Percentiles rank a stretch among this genome's conserved stretches.
Evolutionary conservation across 331 rosid genomes (phyloP).

Genomic region (Quercus lobata): DNA sequence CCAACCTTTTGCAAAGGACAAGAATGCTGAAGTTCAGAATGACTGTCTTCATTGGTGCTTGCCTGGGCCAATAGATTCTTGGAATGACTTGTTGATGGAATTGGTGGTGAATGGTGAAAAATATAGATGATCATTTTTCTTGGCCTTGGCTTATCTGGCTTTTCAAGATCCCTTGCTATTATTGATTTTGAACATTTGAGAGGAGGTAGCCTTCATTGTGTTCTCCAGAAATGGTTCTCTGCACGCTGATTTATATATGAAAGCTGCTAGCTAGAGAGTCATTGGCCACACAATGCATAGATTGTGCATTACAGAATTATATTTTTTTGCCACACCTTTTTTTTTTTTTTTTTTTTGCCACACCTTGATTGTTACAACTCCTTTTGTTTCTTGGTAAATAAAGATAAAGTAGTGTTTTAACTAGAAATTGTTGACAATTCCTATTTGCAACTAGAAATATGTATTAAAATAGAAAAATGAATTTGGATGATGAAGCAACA

Average conservation of each 20-base stretch:
- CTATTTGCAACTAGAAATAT: no score
- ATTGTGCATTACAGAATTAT: background rate
- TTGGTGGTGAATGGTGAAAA: slow-evolving; percentile 40
- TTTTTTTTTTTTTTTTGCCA: no score
- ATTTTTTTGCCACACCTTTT: no score
- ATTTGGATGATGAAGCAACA: no score
- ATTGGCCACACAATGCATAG: background rate
- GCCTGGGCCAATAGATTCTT: slow-evolving; percentile 95
- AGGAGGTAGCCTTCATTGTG: background rate
- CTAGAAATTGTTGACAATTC: no score
- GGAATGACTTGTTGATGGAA: slow-evolving; percentile 87
- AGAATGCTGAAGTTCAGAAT: slow-evolving; percentile 60
- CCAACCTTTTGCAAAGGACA: slow-evolving; percentile 66
- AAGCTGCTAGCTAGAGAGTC: background rate
- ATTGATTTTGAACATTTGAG: background rate
- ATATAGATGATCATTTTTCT: slow-evolving; percentile 1
- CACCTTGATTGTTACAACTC: no score
- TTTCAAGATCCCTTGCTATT: background rate
- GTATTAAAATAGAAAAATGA: no score
- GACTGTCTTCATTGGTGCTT: slow-evolving; percentile 95
- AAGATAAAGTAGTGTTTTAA: no score
- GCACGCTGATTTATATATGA: background rate
- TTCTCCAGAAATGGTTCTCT: background rate
- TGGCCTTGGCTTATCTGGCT: background rate
- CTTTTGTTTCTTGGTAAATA: no score